Percentiles rank a stretch among this genome's conserved stretches.
Evolutionary conservation across 139 green algal genomes (phyloP).

Genomic region (Eudorina sp.): DNA sequence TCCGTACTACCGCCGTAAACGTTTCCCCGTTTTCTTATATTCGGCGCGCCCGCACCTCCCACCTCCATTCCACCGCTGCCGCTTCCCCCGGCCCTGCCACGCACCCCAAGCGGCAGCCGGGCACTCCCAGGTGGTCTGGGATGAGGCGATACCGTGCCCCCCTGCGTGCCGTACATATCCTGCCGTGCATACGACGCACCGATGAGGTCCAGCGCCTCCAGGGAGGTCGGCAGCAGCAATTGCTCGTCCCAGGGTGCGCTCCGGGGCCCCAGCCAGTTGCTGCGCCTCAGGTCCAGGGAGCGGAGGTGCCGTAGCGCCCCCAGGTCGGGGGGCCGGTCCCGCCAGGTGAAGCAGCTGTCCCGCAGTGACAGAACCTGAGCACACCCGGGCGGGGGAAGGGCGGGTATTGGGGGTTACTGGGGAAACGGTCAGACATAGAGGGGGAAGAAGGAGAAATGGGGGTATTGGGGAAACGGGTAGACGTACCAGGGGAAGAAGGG

Average conservation of each 20-base stretch:
- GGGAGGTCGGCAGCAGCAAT: conserved; percentile 5
- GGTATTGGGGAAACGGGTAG: no score
- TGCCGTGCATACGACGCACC: not conserved
- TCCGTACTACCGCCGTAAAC: no score
- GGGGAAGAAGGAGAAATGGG: not conserved
- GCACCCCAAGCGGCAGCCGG: no score
- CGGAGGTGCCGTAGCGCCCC: not conserved
- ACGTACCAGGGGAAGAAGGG: no score
- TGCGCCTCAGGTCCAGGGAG: conserved; percentile 21
- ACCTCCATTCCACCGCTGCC: no score
- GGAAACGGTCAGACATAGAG: no score
- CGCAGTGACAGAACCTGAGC: conserved; percentile 18
- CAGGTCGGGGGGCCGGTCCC: conserved; percentile 23
- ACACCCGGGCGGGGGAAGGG: not conserved
- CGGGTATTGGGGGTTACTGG: not conserved
- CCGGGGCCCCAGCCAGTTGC: not conserved
- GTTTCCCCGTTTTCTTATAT: no score
- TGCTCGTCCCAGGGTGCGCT: conserved; percentile 4
- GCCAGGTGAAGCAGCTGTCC: not conserved
- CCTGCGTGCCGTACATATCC: not conserved
- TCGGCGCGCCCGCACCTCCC: no score
- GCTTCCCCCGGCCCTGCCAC: no score
- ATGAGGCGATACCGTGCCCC: no score
- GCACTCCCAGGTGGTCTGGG: no score
- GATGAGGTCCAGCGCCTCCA: conserved; percentile 17